These are phyloP conservation scores for Porphyrellus cyaneotinctus DNA, from an alignment of 768 basidiomycete genomes.

Conservation along the genomic window DNA sequence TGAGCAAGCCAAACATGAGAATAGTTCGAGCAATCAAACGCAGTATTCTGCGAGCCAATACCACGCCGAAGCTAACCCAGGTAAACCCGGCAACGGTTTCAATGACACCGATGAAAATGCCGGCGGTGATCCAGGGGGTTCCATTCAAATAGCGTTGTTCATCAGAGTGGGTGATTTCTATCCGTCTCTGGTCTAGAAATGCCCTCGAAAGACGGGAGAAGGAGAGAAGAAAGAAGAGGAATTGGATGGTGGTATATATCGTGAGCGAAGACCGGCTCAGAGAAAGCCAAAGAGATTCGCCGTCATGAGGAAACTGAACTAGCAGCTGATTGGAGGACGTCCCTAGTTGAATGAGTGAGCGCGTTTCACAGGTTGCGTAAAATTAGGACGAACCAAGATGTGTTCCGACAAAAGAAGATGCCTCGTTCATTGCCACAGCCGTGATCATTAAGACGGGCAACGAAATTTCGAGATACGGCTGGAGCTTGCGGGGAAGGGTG, in stretches of 20 bases:
- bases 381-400: constrained; percentile 44
- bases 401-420: constrained; percentile 63
- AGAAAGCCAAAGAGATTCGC: constrained; percentile 47
- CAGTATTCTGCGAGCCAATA: constrained; percentile 55
- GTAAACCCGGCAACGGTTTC: constrained; percentile 67
- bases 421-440: constrained; percentile 51
- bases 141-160: constrained; percentile 53
- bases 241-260: constrained; percentile 55
- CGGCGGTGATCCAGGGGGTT: constrained; percentile 60
- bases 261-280: constrained; percentile 60
- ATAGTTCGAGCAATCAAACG: constrained; percentile 50
- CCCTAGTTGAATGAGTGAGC: constrained; percentile 9
- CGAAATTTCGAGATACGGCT: constrained; percentile 39
- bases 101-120: constrained; percentile 56
- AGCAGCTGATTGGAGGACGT: constrained; percentile 12
- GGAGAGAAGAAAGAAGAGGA: constrained; percentile 51
- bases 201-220: constrained; percentile 55
- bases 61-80: constrained; percentile 46
- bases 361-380: background rate
- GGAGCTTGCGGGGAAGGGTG: constrained; percentile 48
- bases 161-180: constrained; percentile 44
- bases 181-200: constrained; percentile 46
- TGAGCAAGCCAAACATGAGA: constrained; percentile 58
- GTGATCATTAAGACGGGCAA: constrained; percentile 54
- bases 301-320: constrained; percentile 37